Percentiles rank a stretch among this genome's conserved stretches.
phyloP scores from a whole-genome alignment of 139 green algal genomes.

The Bryopsis sp. region DNA sequence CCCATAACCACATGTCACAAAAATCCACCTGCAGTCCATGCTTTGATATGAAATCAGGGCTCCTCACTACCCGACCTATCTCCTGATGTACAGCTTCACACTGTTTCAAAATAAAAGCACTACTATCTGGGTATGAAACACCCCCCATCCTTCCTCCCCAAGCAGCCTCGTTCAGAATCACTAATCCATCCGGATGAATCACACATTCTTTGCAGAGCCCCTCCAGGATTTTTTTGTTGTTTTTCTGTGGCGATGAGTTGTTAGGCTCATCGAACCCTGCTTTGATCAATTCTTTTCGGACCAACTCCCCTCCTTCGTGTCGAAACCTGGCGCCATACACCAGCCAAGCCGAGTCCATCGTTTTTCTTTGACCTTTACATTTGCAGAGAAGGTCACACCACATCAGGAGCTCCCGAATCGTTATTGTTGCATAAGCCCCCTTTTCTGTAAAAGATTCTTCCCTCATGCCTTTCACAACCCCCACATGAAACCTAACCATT shows the following conservation, averaged over 20 bases:
- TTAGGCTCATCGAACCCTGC: background rate
- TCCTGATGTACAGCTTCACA: background rate
- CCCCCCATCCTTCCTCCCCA: no score
- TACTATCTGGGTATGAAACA: no score
- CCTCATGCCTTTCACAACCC: background rate
- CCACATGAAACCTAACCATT: slow-evolving; percentile 8
- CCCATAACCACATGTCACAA: background rate
- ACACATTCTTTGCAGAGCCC: background rate
- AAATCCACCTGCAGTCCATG: background rate
- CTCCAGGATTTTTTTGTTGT: no score
- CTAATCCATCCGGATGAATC: background rate
- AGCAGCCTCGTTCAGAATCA: background rate
- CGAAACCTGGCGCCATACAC: background rate
- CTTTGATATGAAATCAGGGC: background rate
- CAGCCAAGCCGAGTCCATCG: slow-evolving; percentile 3
- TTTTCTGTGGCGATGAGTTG: background rate
- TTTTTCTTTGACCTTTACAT: background rate
- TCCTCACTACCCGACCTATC: background rate
- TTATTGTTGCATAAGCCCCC: slow-evolving; percentile 18
- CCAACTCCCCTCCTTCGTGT: background rate
- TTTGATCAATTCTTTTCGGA: background rate
- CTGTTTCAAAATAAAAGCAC: background rate
- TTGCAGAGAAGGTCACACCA: slow-evolving; percentile 13
- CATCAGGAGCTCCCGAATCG: slow-evolving; percentile 30
- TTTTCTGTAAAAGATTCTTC: background rate